These are phyloP conservation scores for Cystofilobasidium capitatum DNA, from an alignment of 768 basidiomycete genomes.

Conservation along the genomic window DNA sequence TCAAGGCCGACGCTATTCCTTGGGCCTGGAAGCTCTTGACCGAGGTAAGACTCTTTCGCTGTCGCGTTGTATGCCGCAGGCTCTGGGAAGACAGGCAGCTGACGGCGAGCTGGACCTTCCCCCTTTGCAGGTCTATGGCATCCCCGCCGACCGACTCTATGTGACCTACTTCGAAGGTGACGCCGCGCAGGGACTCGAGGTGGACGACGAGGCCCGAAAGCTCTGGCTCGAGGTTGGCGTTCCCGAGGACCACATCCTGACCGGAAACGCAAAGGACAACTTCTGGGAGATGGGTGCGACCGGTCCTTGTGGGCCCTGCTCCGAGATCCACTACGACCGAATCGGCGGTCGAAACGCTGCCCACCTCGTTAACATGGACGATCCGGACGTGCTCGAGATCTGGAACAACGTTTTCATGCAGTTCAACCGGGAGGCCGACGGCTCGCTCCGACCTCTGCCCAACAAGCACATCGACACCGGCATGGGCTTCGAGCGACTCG, in stretches of 20 bases:
- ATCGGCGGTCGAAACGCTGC: constrained; percentile 96
- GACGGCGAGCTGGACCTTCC: neutral
- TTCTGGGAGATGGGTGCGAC: constrained; percentile 99
- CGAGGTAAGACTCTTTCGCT: constrained; percentile 33
- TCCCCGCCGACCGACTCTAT: constrained; percentile 83
- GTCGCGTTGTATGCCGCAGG: neutral
- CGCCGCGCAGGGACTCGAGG: constrained; percentile 65
- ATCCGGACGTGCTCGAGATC: constrained; percentile 92
- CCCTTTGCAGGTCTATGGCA: constrained; percentile 55
- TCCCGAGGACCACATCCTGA: constrained; percentile 76
- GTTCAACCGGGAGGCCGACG: constrained; percentile 88
- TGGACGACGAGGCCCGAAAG: constrained; percentile 63
- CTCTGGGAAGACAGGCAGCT: no score
- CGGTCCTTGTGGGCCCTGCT: constrained; percentile 95
- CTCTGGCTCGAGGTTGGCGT: constrained; percentile 85
- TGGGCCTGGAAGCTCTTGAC: constrained; percentile 96
- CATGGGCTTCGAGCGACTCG: constrained; percentile 97
- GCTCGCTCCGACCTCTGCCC: constrained; percentile 67
- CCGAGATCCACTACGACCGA: constrained; percentile 92
- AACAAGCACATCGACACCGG: constrained; percentile 96
- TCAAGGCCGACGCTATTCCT: constrained; percentile 92
- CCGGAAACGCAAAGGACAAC: constrained; percentile 93
- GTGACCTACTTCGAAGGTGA: constrained; percentile 98
- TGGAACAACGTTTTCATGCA: constrained; percentile 99
- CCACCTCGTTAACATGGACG: constrained; percentile 86